phyloP scores from a whole-genome alignment of 169 alveolate species.

The Babesia microti region DNA sequence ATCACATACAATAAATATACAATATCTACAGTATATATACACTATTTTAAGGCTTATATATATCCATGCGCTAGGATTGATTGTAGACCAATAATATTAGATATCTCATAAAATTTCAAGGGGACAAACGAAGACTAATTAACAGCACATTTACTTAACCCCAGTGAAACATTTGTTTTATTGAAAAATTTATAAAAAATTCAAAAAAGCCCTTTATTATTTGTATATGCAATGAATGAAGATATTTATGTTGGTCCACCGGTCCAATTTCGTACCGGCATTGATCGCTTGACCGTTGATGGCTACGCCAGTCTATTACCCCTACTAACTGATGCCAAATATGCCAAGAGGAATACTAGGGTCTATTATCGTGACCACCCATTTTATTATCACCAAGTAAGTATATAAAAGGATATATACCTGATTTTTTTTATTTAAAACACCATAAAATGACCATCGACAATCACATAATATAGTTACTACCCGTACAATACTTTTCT shows the following conservation, averaged over 20 bases:
- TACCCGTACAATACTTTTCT: conserved; percentile 25
- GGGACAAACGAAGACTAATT: conserved; percentile 10
- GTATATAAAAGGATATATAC: too few species aligned
- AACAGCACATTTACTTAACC: too few species aligned
- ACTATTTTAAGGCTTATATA: neutral
- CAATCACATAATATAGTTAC: too few species aligned
- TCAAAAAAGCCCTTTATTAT: too few species aligned
- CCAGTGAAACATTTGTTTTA: too few species aligned
- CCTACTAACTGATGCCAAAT: conserved; percentile 16
- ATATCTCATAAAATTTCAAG: neutral
- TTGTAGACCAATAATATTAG: neutral
- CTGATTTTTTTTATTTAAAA: too few species aligned
- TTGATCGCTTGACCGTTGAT: conserved; percentile 32
- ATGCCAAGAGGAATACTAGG: conserved; percentile 7
- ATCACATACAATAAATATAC: neutral
- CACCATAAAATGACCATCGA: too few species aligned
- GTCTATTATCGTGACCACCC: conserved; percentile 33
- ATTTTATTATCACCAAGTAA: conserved; percentile 13
- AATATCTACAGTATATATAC: neutral
- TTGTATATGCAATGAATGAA: too few species aligned
- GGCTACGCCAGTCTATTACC: conserved; percentile 30
- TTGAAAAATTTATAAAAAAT: too few species aligned
- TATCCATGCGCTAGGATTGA: neutral
- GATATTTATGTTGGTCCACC: conserved; percentile 26
- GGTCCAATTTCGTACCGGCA: conserved; percentile 32